Evolutionary conservation across 1,139 yeast genomes (phyloP).

Genomic region (Candida anutae): DNA sequence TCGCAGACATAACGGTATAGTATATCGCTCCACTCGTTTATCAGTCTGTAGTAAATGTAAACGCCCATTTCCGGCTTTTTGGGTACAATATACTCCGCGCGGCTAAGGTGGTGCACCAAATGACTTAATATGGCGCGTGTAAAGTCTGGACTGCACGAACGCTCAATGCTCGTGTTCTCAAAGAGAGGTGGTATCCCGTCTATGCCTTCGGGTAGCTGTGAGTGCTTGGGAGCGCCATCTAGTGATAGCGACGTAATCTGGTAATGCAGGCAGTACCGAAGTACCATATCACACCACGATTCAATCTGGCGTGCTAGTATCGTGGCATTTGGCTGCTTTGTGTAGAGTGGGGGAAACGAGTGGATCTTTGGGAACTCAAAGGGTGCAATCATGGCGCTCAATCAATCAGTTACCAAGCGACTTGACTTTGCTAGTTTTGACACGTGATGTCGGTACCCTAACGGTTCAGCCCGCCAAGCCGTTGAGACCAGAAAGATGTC

Average conservation of each 20-base stretch:
- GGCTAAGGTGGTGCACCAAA: conserved; percentile 44
- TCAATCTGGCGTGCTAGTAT: conserved; percentile 67
- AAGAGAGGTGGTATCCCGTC: conserved; percentile 32
- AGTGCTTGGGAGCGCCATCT: conserved; percentile 19
- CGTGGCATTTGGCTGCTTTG: conserved; percentile 78
- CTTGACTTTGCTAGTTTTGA: too few species aligned
- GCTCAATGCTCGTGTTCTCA: conserved; percentile 40
- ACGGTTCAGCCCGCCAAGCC: too few species aligned
- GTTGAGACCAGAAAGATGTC: too few species aligned
- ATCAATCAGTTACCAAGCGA: too few species aligned
- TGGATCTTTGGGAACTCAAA: conserved; percentile 64
- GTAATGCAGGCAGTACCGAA: conserved; percentile 53
- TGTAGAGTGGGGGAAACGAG: conserved; percentile 86
- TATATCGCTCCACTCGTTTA: conserved; percentile 71
- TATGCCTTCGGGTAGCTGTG: conserved; percentile 18
- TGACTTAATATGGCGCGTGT: conserved; percentile 47
- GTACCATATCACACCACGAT: conserved; percentile 34
- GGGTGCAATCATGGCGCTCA: conserved; percentile 3
- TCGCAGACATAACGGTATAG: conserved; percentile 43
- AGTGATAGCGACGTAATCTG: conserved; percentile 34
- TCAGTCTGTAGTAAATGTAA: conserved; percentile 60
- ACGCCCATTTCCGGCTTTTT: conserved; percentile 38
- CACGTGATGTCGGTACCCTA: too few species aligned
- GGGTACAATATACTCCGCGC: conserved; percentile 45
- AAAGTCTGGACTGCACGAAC: conserved; percentile 50